Evolutionary conservation across 148 eudicot genomes (phyloP), one percentile per base, ranked within the genome.

Genomic region (Cornus kousa): DNA sequence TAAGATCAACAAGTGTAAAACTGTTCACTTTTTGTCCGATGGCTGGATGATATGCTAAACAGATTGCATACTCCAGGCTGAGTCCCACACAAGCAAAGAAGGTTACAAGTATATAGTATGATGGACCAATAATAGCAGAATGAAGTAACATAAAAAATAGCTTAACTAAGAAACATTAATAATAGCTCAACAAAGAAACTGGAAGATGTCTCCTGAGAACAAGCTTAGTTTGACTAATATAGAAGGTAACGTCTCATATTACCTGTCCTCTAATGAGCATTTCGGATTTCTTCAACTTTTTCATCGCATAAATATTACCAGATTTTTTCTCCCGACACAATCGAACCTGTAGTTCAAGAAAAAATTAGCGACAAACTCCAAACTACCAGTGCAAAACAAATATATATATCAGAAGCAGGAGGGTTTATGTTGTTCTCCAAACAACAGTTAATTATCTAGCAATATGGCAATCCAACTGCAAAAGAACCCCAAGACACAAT

Each of bases 231-330:
- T 57, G 17, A 14, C 19, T 14, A 57, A 57, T 13, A 57, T 57
- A 13, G 64, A 57, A 57, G 64, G 64, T 57, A 57, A 79, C 57
- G 57, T 66, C 31, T 20, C 16, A 72, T 67, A 76, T 83, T 74
- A 94, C 98, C 97, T 94, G 98, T 82, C 98, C 98, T 89, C 95
- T 89, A 69, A 86, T 88, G 72, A 94, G 88, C 98, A 94, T 94
- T 88, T 94, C 98, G 69, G 97, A 91, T 89, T 94, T 94, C 90
- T 94, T 94, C 89, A 94, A 73, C 71, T 94, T 94, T 83, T 94
- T 94, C 98, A 94, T 94, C 60, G 98, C 98, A 87, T 91, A 94
- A 59, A 94, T 92, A 80, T 87, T 91, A 46, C 98, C 98, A 74
- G 98, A 91, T 88, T 92, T 91, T 86, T 86, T 94, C 87, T 94